Evolutionary conservation across 169 alveolate species (phyloP), one percentile per base, ranked within the genome.

Genomic region (Blepharisma undulans): DNA sequence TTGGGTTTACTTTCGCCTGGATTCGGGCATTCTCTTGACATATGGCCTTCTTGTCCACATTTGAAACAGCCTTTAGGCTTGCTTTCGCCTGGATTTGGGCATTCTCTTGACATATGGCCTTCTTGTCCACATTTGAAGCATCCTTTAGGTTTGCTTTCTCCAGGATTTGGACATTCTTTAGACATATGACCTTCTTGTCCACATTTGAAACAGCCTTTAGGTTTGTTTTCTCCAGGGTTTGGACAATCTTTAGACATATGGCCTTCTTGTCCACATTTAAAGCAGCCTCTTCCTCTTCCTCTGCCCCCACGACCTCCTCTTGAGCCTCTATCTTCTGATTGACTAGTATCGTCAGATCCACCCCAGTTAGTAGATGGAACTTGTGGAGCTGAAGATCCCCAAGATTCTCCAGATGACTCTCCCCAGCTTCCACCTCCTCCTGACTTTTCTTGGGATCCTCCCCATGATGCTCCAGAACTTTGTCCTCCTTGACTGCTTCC

Each of bases 61-160:
- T 86, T 72, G 30, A 19, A 86, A 10, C 91, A 86, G 27, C 34
- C 74, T 84, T 79, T 32, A n/a, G 71, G 29, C 14, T 36, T 60
- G 8, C 27, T 21, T 60, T 84, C 30, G 3, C 59, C 27, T 36
- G 78, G 61, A 32, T 33, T 84, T 36, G 84, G 59, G n/a, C 89
- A 84, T 7, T 59, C 77, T 59, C 79, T 36, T n/a, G 89, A 84
- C 79, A 84, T 60, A 60, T 84, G 74, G 14, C 78, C 78, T 33
- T 22, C 78, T n/a, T 22, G 71, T 0, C 78, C 89, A 4, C 89
- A 36, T 32, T 22, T 36, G 10, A 25, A 84, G 30, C 89, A 32
- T 10, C 87, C 33, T 74, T 22, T 25, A 29, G 33, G 80, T 29
- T 22, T 74, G 14, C 80, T 29, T 29, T 84, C 79, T 8, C 36